Base-by-base conservation (phyloP, 2,329 filamentous ascomycete species). In the Penicillium sumatraense region DNA sequence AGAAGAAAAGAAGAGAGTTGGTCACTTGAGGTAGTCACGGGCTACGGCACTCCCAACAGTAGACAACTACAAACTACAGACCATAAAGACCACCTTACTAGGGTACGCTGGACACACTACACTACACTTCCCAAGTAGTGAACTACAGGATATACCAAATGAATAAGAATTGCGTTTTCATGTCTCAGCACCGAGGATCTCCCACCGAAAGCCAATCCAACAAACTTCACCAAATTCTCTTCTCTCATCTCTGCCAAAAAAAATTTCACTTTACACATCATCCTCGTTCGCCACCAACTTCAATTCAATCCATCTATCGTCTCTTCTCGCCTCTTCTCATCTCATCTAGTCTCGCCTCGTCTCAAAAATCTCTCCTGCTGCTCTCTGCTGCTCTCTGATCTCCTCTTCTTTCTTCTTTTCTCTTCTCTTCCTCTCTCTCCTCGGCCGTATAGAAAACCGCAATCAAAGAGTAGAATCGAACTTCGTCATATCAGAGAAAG, bases 401-500 rank as follows among this genome's bases (percentile, higher is more conserved):
- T 68, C 68, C 40, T 44, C 38, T 42, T 21, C 26, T 13, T 65
- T 57, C 21, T 65, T 59, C 58, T 13, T 23, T 18, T 38, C 8
- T 13, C 21, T 18, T 40, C 36, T 40, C 36, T 14, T 16, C 14
- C 65, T 58, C 23, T 66, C 60, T 60, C 68, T 67, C 62, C 69
- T 68, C 66, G 69, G 63, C 65, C 65, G 49, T 65, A 69, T 64
- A 58, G 57, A 62, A 64, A 64, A 62, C 60, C 62, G 60, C 63
- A 65, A 63, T 61, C 62, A 65, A 63, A 60, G 55, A 44, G 27
- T 44, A 23, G 40, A 44, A 44, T 44, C 40, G 40, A 44, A 60
- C 65, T 65, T 64, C 59, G 63, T 67, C 61, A 57, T 62, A 68
- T 65, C 64, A 58, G 68, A 64, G 70, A 64, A 72, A 64, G 70